Percentiles rank a stretch among this genome's conserved stretches.
phyloP scores from a whole-genome alignment of 192 early-diverging fungal species.

The Podochytrium sp. region DNA sequence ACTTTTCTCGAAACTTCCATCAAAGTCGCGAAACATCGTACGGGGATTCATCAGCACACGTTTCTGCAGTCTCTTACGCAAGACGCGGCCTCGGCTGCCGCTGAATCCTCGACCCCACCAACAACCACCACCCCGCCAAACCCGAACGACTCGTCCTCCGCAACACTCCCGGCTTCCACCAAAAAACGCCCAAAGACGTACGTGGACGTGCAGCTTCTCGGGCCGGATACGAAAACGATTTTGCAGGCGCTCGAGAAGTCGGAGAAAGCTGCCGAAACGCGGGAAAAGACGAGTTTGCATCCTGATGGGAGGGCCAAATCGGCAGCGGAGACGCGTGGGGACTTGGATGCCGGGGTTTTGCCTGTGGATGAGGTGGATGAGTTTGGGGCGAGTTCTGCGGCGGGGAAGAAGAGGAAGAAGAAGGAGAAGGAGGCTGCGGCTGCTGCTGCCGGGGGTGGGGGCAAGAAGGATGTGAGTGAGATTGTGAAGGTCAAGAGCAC shows the following conservation, averaged over 20 bases:
- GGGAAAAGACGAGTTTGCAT: slow-evolving; percentile 8
- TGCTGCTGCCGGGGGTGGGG: not conserved
- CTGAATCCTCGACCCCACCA: not conserved
- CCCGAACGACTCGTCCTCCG: not conserved
- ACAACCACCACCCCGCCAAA: not conserved
- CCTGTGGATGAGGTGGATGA: slow-evolving; percentile 1
- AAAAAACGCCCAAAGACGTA: not conserved
- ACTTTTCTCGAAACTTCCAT: slow-evolving; percentile 16
- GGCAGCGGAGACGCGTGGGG: slow-evolving; percentile 15
- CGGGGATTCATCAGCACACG: slow-evolving; percentile 21
- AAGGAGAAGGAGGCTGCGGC: not conserved
- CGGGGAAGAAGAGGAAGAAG: slow-evolving; percentile 12
- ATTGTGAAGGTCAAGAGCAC: slow-evolving; percentile 13
- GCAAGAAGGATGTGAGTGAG: slow-evolving; percentile 6
- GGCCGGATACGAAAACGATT: slow-evolving; percentile 6
- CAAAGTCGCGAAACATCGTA: slow-evolving; percentile 22
- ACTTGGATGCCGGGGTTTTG: not conserved
- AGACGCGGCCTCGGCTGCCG: not conserved
- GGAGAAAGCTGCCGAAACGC: slow-evolving; percentile 4
- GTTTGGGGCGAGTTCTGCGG: not conserved
- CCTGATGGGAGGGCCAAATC: slow-evolving; percentile 27
- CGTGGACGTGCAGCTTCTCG: slow-evolving; percentile 9
- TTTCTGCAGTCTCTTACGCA: not conserved
- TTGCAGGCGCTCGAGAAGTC: slow-evolving; percentile 1
- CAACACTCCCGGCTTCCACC: not conserved